Percentiles rank a stretch among this genome's conserved stretches.
phyloP scores from a whole-genome alignment of 371 early-diverging fungal species.

The Quaeritorhiza haematococci region DNA sequence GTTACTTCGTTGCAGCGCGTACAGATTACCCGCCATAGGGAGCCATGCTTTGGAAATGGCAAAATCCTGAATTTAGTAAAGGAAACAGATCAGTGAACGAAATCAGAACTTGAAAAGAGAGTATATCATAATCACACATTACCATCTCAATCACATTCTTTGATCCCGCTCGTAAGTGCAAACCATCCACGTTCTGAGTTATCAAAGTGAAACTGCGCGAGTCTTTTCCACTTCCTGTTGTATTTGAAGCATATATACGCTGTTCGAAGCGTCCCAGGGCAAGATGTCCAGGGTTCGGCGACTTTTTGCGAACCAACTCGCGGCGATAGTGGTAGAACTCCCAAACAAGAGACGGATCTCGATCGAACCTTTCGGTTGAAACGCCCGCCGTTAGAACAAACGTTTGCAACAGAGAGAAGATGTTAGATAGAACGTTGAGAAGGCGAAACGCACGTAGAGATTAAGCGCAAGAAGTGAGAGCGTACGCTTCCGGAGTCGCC shows the following conservation, averaged over 20 bases:
- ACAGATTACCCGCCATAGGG: neutral
- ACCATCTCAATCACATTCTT: neutral
- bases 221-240: too few relatives aligned
- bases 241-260: neutral
- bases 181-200: neutral
- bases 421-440: too few relatives aligned
- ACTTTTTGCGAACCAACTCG: neutral
- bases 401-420: too few relatives aligned
- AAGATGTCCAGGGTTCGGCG: neutral
- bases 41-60: too few relatives aligned
- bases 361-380: too few relatives aligned
- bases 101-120: too few relatives aligned
- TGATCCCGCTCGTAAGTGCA: neutral
- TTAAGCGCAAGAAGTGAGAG: too few relatives aligned
- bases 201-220: neutral
- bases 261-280: neutral
- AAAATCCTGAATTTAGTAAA: too few relatives aligned
- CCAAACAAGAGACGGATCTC: neutral
- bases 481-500: neutral
- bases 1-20: neutral
- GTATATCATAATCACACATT: neutral
- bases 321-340: neutral
- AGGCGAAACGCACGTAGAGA: too few relatives aligned
- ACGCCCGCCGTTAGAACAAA: too few relatives aligned
- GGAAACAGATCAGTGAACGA: too few relatives aligned